A percentile compares a stretch with the other conserved stretches of the same genome.
Evolutionary conservation across 2,329 filamentous ascomycete species (phyloP).

Genomic region (Penicillium sp.): DNA sequence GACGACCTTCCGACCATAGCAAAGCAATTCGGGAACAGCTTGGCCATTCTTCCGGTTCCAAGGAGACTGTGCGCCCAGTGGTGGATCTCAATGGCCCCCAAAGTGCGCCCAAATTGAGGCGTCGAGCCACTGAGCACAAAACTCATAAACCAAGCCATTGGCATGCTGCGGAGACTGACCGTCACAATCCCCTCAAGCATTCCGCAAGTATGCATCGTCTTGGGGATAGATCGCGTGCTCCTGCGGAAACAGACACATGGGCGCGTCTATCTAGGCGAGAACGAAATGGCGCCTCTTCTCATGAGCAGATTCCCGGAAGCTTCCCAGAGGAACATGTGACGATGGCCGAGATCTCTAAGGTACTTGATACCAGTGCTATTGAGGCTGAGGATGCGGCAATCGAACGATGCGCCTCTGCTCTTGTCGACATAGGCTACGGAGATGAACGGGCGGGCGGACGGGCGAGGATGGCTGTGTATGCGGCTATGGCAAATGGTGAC

Average conservation of each 20-base stretch:
- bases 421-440: constrained; percentile 46
- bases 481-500: constrained; percentile 44
- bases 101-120: constrained; percentile 21
- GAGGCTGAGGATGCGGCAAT: constrained; percentile 18
- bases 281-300: constrained; percentile 14
- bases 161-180: neutral
- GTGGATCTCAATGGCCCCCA: neutral
- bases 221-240: constrained; percentile 7
- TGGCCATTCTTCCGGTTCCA: constrained; percentile 18
- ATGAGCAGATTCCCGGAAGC: constrained; percentile 24
- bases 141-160: neutral
- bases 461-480: constrained; percentile 46
- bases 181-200: neutral
- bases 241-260: constrained; percentile 15
- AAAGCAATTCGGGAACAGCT: neutral
- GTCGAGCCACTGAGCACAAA: constrained; percentile 15
- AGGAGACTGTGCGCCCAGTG: constrained; percentile 23
- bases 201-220: constrained; percentile 29
- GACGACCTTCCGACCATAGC: neutral
- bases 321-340: constrained; percentile 24
- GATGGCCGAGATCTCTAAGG: neutral
- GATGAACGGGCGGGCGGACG: constrained; percentile 35
- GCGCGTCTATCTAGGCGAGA: constrained; percentile 23
- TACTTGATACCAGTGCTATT: neutral
- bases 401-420: constrained; percentile 41